Base-by-base conservation (phyloP, 2,329 filamentous ascomycete genomes). In the Sclerotinia nivalis region DNA sequence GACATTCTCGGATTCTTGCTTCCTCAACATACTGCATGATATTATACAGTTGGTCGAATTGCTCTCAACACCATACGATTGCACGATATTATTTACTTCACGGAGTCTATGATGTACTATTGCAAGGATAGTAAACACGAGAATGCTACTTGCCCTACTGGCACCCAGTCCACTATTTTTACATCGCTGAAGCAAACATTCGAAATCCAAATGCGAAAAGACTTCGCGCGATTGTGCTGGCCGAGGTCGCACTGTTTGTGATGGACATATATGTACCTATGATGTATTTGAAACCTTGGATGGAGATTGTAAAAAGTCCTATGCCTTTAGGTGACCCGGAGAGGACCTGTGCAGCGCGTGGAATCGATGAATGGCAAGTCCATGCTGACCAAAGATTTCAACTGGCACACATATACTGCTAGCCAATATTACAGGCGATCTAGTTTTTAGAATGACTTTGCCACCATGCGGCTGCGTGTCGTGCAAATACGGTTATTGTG, bases 221-320 rank as follows among this genome's bases (percentile, higher is more conserved):
- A 0, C 91, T 93, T 74, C 93, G 89, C 49, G 96, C 81, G 76
- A 96, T 90, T 0, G 91, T 91, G 80, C 94, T 96, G 34, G 89
- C 93, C 7, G 93, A 92, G 69, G 96, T 88, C 28, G 91, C 93
- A 0, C 91, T 93, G 15, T 92, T 92, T 1, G 93, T 88, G 75
- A 77, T 77, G 73, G 77, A 76, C 43, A 77, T 85, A 76, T 90
- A 90, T 15, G 88, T 88, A 76, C 94, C 91, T 70, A 94, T 89
- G 4, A 94, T 15, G 25, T 34, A n/a, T 15, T 31, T 34, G 2
- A 18, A 64, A 13, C 28, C 20, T 52, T 52, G 28, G 3, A 52
- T 25, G 61, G 34, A 50, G 31, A 37, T n/a, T 25, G 18, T n/a
- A 40, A 52, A 52, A 77, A 95, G 88, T 8, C 92, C 91, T 58